Base-by-base conservation (phyloP, 768 basidiomycete species). In the Pleurotus eryngii region DNA sequence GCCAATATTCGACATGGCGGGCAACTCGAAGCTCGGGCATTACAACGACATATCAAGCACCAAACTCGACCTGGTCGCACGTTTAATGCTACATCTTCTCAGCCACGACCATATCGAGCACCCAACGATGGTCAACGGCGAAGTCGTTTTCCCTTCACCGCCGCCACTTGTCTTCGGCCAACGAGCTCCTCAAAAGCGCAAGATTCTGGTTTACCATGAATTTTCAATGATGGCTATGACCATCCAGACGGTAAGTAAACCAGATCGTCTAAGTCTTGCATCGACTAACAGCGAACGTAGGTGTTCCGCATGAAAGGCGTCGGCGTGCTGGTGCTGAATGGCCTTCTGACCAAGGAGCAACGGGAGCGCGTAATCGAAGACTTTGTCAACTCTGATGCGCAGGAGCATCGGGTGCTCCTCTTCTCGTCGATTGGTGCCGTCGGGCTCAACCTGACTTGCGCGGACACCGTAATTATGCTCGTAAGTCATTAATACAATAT, bases 211-310 rank as follows among this genome's bases (percentile, higher is more conserved):
- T 0, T 60, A 57, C 38, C 57, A 60, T 18, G 59, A 60, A 24
- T 60, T 51, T 12, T 40, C 56, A 0, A 60, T 60, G 59, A 60
- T 57, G 59, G 57, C 30, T 1, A 12, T 5, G 7, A 60, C 56
- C 1, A 60, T 60, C 20, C 35, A 22, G 11, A 56, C 58, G 39
- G 58, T 59, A 42, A 39, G 58, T 48, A 20, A 20, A 20, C 20
- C 20, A 20, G 20, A 20, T 20, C 20, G 20, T 20, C 20, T 20
- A 20, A 20, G 20, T 20, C 2, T 20, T 20, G 20, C 20, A 4
- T 20, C 37, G n/a, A 38, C 39, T 22, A 17, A 51, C 9, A 14
- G 38, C 2, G 20, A 20, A n/a, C 4, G 15, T 45, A 53, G 51
- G 57, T 53, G 5, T 38, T 59, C 5, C 14, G 17, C 1, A 27